phyloP scores from a whole-genome alignment of 495 filamentous ascomycete genomes.

The Bathelium albidoporum region DNA sequence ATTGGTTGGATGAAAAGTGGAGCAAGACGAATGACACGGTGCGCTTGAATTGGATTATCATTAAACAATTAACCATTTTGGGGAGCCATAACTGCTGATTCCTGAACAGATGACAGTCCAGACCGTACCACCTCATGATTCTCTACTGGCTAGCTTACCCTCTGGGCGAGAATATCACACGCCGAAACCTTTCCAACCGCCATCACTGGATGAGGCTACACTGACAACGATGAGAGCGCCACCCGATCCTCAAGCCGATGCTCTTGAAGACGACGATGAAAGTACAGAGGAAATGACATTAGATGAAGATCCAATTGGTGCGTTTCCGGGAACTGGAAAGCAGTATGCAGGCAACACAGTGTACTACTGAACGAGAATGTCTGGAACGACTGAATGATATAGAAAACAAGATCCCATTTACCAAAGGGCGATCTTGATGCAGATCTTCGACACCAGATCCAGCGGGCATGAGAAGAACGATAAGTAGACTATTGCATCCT shows the following conservation, averaged over 20 bases:
- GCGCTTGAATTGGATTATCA: slow-evolving; percentile 25
- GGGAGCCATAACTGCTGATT: slow-evolving; percentile 2
- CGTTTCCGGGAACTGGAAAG: slow-evolving; percentile 31
- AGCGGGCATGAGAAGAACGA: too few relatives aligned
- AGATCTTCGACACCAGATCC: too few relatives aligned
- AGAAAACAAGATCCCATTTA: neutral
- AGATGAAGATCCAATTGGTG: slow-evolving; percentile 34
- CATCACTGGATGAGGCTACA: slow-evolving; percentile 25
- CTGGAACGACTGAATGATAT: neutral
- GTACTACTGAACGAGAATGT: neutral
- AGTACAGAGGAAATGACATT: slow-evolving; percentile 26
- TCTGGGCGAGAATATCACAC: slow-evolving; percentile 79
- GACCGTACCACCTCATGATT: slow-evolving; percentile 54
- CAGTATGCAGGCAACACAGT: slow-evolving; percentile 18
- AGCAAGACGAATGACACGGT: slow-evolving; percentile 86
- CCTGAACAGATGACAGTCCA: slow-evolving; percentile 67
- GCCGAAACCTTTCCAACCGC: slow-evolving; percentile 21
- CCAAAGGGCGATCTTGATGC: neutral
- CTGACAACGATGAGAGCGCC: slow-evolving; percentile 30
- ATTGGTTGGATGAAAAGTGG: slow-evolving; percentile 86
- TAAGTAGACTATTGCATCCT: neutral
- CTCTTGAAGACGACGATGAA: slow-evolving; percentile 25
- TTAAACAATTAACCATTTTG: slow-evolving; percentile 16
- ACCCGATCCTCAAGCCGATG: slow-evolving; percentile 25
- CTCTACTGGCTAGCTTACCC: slow-evolving; percentile 65